A percentile compares a stretch with the other conserved stretches of the same genome.
phyloP scores from a whole-genome alignment of 163 green algal genomes.

The Chlamydomonas reinhardtii region DNA sequence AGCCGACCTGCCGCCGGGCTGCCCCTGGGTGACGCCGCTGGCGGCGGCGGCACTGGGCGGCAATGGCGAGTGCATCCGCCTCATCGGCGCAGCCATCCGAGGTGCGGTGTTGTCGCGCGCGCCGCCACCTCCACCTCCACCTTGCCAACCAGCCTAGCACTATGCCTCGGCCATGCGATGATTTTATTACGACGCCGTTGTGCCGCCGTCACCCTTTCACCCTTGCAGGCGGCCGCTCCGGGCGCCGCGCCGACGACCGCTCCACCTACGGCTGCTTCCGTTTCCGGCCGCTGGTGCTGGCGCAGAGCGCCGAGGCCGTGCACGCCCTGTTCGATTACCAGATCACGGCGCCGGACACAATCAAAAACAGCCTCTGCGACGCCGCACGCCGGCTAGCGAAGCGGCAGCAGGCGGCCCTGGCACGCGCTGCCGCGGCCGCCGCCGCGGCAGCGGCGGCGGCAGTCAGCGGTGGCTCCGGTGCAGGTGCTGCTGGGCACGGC shows the following conservation, averaged over 20 bases:
- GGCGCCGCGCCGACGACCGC: constrained; percentile 19
- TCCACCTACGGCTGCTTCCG: constrained; percentile 38
- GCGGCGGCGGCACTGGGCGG: constrained; percentile 28
- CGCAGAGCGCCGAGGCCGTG: constrained; percentile 12
- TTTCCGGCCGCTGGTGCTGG: constrained; percentile 28
- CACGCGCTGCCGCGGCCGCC: too few species aligned
- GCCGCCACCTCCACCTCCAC: too few species aligned
- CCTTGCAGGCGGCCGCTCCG: neutral
- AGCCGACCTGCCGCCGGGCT: constrained; percentile 16
- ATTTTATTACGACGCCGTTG: too few species aligned
- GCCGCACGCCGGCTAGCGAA: constrained; percentile 8
- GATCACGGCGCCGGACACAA: neutral
- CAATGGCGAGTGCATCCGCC: constrained; percentile 40
- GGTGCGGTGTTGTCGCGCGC: too few species aligned
- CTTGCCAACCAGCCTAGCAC: too few species aligned
- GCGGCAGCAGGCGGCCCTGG: neutral
- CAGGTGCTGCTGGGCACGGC: too few species aligned
- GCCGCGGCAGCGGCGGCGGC: too few species aligned
- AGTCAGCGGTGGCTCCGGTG: too few species aligned
- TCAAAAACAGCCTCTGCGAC: neutral
- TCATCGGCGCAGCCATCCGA: neutral
- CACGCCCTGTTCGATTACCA: constrained; percentile 1
- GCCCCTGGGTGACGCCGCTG: constrained; percentile 49
- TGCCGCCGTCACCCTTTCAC: too few species aligned
- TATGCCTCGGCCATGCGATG: too few species aligned